Base-by-base conservation (phyloP, 2,329 filamentous ascomycete species). In the Ilyonectria sp. region DNA sequence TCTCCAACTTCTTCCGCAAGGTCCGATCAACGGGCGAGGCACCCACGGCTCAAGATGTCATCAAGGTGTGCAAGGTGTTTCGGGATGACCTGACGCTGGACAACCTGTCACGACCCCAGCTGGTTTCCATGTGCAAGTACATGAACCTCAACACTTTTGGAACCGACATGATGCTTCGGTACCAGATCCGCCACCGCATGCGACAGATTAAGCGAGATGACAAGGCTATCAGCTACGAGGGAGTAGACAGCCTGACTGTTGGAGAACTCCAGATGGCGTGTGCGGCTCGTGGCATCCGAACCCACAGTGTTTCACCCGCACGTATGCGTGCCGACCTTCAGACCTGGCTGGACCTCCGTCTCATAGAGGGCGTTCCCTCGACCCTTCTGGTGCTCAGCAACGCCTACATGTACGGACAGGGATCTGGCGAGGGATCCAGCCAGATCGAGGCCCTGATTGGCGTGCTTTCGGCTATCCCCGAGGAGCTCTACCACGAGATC, bases 31-130 rank as follows among this genome's bases (percentile, higher is more conserved):
- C 95, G 1, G 96, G 95, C 71, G 95, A 98, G 84, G 87, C 92
- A 52, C 96, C 96, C 1, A 96, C 93, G 5, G 89, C 91, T 60
- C 89, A 95, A 72, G 96, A 99, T 79, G 94, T 99, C 70, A 97
- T 99, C 86, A 97, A 96, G 83, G 95, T 99, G 70, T 98, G 96
- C 90, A 97, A 98, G 87, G 93, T 97, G 71, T 99, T 99, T 90
- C 97, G 96, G 81, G 96, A 99, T 79, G 96, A 99, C 81, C 80
- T 99, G 76, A 99, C 96, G 0, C 87, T 99, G 35, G 96, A 99
- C 89, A 99, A 99, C 83, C 85, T 99, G 72, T 98, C 95, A 19
- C 90, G 96, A 70, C 96, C 96, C 17, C 96, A 99, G 83, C 86
- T 99, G 58, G 95, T 99, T 33, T 97, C 93, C 63, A 99, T 98